Evolutionary conservation across 2,329 filamentous ascomycete species (phyloP).

Genomic region (Blastomyces percursus): DNA sequence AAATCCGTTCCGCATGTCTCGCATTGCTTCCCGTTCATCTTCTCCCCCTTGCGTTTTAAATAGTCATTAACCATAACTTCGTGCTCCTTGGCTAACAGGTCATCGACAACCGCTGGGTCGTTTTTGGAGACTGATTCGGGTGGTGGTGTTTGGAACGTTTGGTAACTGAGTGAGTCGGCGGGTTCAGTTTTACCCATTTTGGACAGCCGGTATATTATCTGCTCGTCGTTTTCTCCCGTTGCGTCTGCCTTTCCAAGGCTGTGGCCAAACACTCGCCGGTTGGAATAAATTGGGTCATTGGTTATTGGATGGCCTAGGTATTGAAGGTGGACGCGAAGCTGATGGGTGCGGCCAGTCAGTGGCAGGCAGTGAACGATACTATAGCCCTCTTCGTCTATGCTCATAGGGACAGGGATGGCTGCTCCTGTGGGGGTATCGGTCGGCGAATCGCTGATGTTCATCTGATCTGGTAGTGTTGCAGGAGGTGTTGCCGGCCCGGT

Average conservation of each 20-base stretch:
- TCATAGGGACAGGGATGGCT: constrained; percentile 23
- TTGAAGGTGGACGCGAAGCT: constrained; percentile 88
- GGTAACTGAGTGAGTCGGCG: constrained; percentile 81
- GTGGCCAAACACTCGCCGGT: constrained; percentile 79
- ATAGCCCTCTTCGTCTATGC: constrained; percentile 56
- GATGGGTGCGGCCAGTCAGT: constrained; percentile 86
- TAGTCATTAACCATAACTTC: constrained; percentile 89
- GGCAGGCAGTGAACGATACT: constrained; percentile 91
- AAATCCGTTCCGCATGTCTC: constrained; percentile 73
- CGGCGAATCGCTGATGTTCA: constrained; percentile 17
- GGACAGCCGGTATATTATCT: constrained; percentile 73
- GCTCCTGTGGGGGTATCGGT: constrained; percentile 17
- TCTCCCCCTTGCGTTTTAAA: constrained; percentile 82
- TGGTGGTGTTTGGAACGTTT: constrained; percentile 39
- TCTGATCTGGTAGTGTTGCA: constrained; percentile 12
- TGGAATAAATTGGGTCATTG: constrained; percentile 97
- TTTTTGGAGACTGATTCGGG: constrained; percentile 25
- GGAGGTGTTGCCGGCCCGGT: constrained; percentile 10
- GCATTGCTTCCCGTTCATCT: constrained; percentile 77
- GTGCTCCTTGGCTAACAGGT: constrained; percentile 35
- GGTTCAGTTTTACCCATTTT: constrained; percentile 92
- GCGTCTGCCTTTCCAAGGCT: constrained; percentile 61
- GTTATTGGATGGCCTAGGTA: constrained; percentile 90
- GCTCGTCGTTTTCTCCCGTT: constrained; percentile 65
- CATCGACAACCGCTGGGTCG: constrained; percentile 28